Evolutionary conservation across 768 basidiomycete genomes (phyloP), one percentile per base, ranked within the genome.

Genomic region (Termitomyces sp.): DNA sequence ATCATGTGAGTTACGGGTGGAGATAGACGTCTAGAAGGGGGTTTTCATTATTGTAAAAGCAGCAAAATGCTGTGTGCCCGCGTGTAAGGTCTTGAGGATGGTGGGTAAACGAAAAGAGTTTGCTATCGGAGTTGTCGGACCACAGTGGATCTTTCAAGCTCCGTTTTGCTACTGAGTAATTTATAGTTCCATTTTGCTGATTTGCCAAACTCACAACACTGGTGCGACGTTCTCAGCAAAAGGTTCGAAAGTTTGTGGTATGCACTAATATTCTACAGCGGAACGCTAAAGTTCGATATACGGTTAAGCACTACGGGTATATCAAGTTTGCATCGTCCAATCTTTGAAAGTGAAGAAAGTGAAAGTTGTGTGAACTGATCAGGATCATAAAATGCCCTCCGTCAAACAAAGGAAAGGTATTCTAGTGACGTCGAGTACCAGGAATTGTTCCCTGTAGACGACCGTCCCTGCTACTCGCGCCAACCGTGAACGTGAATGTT

Each of bases 401-500:
- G 7, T 32, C 33, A 20, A n/a, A n/a, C n/a, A n/a, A n/a, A n/a
- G 16, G 20, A 31, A 6, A 27, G 32, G 6, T 20, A n/a, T 40
- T 48, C 25, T 29, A 48, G 7, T 11, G 39, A 18, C 35, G 49
- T 33, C 50, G 40, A 22, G 52, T 50, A 35, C 25, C 46, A 47
- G 69, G 69, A 39, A 78, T 67, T 4, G 61, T 62, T 15, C 85
- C 84, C 9, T 60, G 67, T 67, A 90, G 63, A 56, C 79, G 75
- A 13, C 68, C 70, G 66, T 89, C 80, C 55, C 88, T 73, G 63
- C 86, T 88, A 64, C 88, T 90, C 56, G 80, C 76, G 16, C 89
- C 89, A 36, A 91, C 70, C 5, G 81, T 78, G 47, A 94, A 76
- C 20, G 70, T 70, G 62, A 89, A 84, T 39, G 65, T 74, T 1